Evolutionary conservation across 2,329 filamentous ascomycete genomes (phyloP).

Genomic region (Ascosphaera apis): DNA sequence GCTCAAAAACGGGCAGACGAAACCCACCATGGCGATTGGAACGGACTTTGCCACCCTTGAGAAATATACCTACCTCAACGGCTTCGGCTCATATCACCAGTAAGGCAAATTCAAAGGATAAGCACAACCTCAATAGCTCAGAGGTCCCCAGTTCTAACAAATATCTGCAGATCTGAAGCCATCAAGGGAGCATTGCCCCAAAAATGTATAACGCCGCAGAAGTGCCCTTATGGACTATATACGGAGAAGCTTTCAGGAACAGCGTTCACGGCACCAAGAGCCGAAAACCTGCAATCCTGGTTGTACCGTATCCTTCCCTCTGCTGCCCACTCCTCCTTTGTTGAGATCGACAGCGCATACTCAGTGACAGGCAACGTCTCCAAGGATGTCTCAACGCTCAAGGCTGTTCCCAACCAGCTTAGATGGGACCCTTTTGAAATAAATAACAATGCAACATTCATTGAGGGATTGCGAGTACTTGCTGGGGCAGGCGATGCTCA

Average conservation of each 20-base stretch:
- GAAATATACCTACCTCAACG: conserved; percentile 56
- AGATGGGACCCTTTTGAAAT: background rate
- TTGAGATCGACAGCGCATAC: background rate
- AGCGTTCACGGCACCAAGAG: conserved; percentile 37
- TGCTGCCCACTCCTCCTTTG: conserved; percentile 21
- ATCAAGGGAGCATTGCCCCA: conserved; percentile 43
- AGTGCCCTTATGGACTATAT: conserved; percentile 47
- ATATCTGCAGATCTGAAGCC: conserved; percentile 44
- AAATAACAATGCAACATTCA: background rate
- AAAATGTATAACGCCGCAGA: conserved; percentile 51
- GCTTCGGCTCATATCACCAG: conserved; percentile 59
- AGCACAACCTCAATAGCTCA: too few relatives aligned
- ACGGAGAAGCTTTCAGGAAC: conserved; percentile 46
- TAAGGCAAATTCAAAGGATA: conserved; percentile 27
- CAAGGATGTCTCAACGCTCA: background rate
- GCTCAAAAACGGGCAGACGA: too few relatives aligned
- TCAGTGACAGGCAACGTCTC: background rate
- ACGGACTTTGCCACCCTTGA: conserved; percentile 39
- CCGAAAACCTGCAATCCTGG: conserved; percentile 40
- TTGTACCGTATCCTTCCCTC: conserved; percentile 39
- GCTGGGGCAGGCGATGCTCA: conserved; percentile 26
- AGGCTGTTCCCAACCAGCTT: background rate
- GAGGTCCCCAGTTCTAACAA: too few relatives aligned
- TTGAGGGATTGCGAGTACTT: conserved; percentile 1
- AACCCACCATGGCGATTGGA: background rate